These are phyloP conservation scores for Pyricularia sp. DNA, from an alignment of 2,329 filamentous ascomycete genomes.

Conservation along the genomic window DNA sequence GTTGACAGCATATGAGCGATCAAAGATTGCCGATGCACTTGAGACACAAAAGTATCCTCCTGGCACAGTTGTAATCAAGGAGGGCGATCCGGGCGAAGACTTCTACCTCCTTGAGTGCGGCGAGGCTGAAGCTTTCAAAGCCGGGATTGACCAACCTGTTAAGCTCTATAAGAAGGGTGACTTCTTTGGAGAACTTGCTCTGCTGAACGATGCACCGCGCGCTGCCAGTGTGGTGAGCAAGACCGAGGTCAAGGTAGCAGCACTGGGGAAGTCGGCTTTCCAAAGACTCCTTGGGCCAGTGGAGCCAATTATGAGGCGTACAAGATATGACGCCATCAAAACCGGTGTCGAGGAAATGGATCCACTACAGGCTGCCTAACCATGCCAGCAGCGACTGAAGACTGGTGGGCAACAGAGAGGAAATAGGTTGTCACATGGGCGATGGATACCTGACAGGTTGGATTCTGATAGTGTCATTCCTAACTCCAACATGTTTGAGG, in stretches of 20 bases:
- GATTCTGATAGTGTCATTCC: not conserved
- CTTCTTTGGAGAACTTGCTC: slow-evolving; percentile 91
- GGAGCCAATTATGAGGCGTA: slow-evolving; percentile 87
- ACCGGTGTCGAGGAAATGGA: slow-evolving; percentile 59
- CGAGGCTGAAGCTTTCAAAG: slow-evolving; percentile 78
- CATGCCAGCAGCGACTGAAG: not conserved
- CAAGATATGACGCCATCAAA: slow-evolving; percentile 50
- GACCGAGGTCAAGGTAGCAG: slow-evolving; percentile 87
- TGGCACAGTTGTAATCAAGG: slow-evolving; percentile 76
- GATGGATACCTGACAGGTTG: not conserved
- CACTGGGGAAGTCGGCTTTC: slow-evolving; percentile 87
- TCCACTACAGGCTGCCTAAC: slow-evolving; percentile 40
- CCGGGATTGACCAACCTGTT: slow-evolving; percentile 59
- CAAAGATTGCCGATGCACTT: slow-evolving; percentile 94
- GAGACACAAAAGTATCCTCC: slow-evolving; percentile 80
- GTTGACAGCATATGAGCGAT: slow-evolving; percentile 85
- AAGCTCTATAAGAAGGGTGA: slow-evolving; percentile 84
- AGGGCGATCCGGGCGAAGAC: slow-evolving; percentile 83
- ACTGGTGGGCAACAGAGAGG: not conserved
- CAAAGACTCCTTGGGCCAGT: slow-evolving; percentile 88
- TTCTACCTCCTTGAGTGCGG: slow-evolving; percentile 89
- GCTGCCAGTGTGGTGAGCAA: slow-evolving; percentile 80
- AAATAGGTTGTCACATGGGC: not conserved
- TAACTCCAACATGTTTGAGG: not conserved
- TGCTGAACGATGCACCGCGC: slow-evolving; percentile 87